These are phyloP conservation scores for Scutellaria barbata DNA, from an alignment of 257 asterid species.

Conservation along the genomic window DNA sequence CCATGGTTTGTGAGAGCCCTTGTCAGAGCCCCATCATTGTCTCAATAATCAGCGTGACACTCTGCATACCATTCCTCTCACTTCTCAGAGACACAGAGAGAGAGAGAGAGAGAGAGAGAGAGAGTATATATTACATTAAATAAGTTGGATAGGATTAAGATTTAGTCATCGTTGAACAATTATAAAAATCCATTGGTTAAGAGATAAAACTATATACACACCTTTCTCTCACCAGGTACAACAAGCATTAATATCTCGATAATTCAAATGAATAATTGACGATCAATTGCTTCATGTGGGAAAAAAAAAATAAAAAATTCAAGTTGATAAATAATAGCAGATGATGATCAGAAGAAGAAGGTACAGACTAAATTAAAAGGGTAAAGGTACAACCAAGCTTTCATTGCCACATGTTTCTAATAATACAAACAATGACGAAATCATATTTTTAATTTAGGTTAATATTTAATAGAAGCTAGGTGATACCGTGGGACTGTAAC, in stretches of 20 bases:
- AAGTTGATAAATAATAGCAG: too few species aligned
- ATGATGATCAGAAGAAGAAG: background rate
- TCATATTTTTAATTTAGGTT: too few species aligned
- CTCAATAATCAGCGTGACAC: slow-evolving; percentile 66
- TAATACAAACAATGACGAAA: background rate
- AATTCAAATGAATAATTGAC: too few species aligned
- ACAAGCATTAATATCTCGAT: too few species aligned
- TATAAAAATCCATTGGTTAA: background rate
- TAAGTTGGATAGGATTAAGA: background rate
- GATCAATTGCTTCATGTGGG: too few species aligned
- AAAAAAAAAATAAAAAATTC: too few species aligned
- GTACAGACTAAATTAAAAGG: background rate
- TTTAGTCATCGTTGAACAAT: background rate
- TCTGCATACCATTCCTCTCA: background rate
- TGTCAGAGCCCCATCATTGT: slow-evolving; percentile 74
- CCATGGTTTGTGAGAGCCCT: slow-evolving; percentile 17
- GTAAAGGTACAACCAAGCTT: slow-evolving; percentile 17
- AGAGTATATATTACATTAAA: too few species aligned
- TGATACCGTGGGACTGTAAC: slow-evolving; percentile 7
- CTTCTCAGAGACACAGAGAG: too few species aligned
- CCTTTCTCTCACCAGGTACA: too few species aligned
- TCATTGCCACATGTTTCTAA: slow-evolving; percentile 9
- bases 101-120: too few species aligned
- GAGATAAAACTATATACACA: background rate
- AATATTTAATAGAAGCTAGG: background rate